Evolutionary conservation across 164 flowering plant species (phyloP).

Genomic region (Sextonia rubra): DNA sequence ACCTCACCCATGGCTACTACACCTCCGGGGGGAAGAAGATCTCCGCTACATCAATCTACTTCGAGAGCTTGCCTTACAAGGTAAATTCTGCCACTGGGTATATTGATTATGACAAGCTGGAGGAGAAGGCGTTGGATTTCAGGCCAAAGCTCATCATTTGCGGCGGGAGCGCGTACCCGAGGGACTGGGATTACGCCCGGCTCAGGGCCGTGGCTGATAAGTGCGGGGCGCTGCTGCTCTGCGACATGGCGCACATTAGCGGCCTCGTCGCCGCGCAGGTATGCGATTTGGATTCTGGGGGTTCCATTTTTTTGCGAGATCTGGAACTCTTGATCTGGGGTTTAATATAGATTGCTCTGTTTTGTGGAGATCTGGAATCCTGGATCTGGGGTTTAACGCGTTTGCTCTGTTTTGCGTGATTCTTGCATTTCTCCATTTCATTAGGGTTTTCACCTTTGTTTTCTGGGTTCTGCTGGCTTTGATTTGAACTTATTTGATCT

Average conservation of each 20-base stretch:
- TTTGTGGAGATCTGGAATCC: not conserved
- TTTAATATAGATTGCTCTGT: not conserved
- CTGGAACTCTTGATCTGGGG: conserved; percentile 1
- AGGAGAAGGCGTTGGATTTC: conserved; percentile 98
- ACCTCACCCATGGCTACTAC: conserved; percentile 92
- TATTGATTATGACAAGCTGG: conserved; percentile 86
- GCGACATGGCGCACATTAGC: conserved; percentile 99
- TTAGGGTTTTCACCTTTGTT: not conserved
- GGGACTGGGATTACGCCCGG: conserved; percentile 90
- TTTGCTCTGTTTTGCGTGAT: conserved; percentile 3
- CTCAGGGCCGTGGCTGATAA: conserved; percentile 79
- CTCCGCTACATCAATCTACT: conserved; percentile 93
- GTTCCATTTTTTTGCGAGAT: too few species aligned
- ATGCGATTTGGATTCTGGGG: too few species aligned
- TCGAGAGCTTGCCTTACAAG: conserved; percentile 99
- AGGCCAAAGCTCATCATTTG: conserved; percentile 91
- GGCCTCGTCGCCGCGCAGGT: conserved; percentile 99
- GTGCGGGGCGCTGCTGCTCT: conserved; percentile 84
- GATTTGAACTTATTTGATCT: not conserved
- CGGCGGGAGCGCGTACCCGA: conserved; percentile 96
- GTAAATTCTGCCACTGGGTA: conserved; percentile 70
- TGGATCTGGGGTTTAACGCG: not conserved
- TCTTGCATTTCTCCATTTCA: not conserved
- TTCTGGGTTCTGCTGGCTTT: not conserved
- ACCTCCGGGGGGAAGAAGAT: conserved; percentile 96